Evolutionary conservation across 2,329 filamentous ascomycete species (phyloP), one percentile per base, ranked within the genome.

Genomic region (Venturiaceae sp.): DNA sequence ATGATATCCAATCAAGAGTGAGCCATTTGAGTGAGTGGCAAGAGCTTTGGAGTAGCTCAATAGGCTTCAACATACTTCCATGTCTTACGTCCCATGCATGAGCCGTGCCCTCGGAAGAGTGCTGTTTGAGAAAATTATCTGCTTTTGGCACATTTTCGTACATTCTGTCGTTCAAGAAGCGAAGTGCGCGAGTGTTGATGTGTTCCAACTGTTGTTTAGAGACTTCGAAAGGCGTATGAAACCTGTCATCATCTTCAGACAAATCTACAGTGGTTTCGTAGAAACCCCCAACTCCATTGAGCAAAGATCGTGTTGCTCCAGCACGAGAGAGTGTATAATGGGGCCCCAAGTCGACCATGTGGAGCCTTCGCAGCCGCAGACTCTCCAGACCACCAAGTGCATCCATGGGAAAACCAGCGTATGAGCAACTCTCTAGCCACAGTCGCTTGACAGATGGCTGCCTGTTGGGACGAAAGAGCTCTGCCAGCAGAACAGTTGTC

Each of bases 401-500:
- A 14, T 63, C 58, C 5, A 61, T 59, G 13, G 63, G 55, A 1
- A 67, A 66, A 5, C 67, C 66, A 9, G 67, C 65, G 44, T 75
- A 63, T 16, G 69, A 70, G 59, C 72, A 75, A 56, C 71, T 75
- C 57, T 78, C 76, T 3, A 78, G 65, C 76, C 76, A 78, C 5
- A 78, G 67, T 55, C 67, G 72, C 11, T 71, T 21, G n/a, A 44
- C 67, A 14, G 77, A 60, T 2, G 68, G 68, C 7, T 66, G 62
- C 19, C 71, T 63, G 2, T 58, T 23, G 14, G 64, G 63, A 46
- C 73, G 67, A 30, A 78, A 68, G 60, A 77, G 71, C 30, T 71
- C 71, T 2, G 69, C 62, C 8, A 78, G 44, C 11, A 78, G 65
- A 5, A 64, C 68, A 28, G 70, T 70, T 1, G 71, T 73, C 11